Evolutionary conservation across 768 basidiomycete genomes (phyloP), one percentile per base, ranked within the genome.

Genomic region (Pleurotus platypus): DNA sequence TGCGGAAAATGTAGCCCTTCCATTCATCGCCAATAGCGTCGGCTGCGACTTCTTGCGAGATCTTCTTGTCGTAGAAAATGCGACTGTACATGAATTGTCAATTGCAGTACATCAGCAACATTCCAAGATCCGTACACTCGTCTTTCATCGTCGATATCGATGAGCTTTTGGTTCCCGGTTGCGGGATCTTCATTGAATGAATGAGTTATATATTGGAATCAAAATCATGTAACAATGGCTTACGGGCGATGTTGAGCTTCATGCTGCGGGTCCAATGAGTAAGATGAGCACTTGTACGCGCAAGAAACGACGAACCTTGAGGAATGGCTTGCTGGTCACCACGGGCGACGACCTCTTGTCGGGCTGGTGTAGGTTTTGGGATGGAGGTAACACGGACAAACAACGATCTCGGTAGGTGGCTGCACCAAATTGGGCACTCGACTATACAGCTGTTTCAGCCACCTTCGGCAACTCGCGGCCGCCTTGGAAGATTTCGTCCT

Each of bases 181-280:
- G 94, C 94, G 75, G 94, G 93, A 83, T 96, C 90, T 93, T 64
- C 26, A 57, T 62, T 62, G 61, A 62, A 50, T 56, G 57, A 24
- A 67, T 61, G 39, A 20, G 58, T 45, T 49, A 60, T 57, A 58
- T 40, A 16, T 46, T 48, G 53, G 30, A 0, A 58, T 53, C 58
- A 67, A 47, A 27, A 43, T 46, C 55, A 57, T 27, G 51, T 27
- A 16, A 60, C 7, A 43, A 35, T 61, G 61, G 77, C 90, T 78
- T 72, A 93, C 91, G 94, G 75, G 95, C 92, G 72, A 98, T 90
- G 82, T 96, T 96, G 78, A 97, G 78, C 86, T 97, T 96, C 95
- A 97, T 97, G 71, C 80, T 91, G 61, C 8, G 6, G 20, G 12
- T 20, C 6, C 39, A 22, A 37, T 39, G 24, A 50, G 39, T 1